Base-by-base conservation (phyloP, 192 early-diverging fungal species). In the Umbelopsis isabellina region DNA sequence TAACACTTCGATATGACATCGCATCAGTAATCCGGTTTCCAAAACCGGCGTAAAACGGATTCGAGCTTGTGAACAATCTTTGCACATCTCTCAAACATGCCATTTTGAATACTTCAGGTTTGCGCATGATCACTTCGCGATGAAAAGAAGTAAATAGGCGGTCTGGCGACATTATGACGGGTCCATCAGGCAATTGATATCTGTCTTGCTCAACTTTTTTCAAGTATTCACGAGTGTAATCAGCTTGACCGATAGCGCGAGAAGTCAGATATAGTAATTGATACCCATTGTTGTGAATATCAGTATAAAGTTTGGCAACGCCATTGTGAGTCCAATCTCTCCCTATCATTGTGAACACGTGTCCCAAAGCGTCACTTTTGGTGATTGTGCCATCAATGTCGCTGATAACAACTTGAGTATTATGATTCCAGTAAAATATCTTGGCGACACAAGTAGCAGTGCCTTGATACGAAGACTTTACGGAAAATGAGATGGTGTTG, bases 381-480 rank as follows among this genome's bases (percentile, higher is more conserved):
- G 97, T 99, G 71, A 99, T 99, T 4, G 97, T 99, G 5, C 97
- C 97, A 77, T 99, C 97, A 65, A 99, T 95, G 75, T 99, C 97
- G 0, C 95, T 97, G 72, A 99, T 97, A 4, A 99, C 96, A 20
- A 99, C 88, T 41, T 91, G 84, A 44, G 91, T 87, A 76, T 93
- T 84, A 75, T 91, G 75, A 64, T 91, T 85, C 91, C 92, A 97
- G 61, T 94, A 83, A 70, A 94, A 99, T 66, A 98, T 91, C 70
- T 94, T 94, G 44, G 95, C 91, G 33, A 89, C 82, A 74, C 94
- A 94, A 48, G 82, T 87, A 2, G 93, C 89, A 15, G 81, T 92
- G 33, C 91, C 90, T 71, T 95, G 91, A 68, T 95, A 85, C 1
- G 82, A 70, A 16, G 94, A 91, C 11, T 83, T 80, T 4, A 99